Base-by-base conservation (phyloP, 768 basidiomycete species). In the Mycena vulgaris region DNA sequence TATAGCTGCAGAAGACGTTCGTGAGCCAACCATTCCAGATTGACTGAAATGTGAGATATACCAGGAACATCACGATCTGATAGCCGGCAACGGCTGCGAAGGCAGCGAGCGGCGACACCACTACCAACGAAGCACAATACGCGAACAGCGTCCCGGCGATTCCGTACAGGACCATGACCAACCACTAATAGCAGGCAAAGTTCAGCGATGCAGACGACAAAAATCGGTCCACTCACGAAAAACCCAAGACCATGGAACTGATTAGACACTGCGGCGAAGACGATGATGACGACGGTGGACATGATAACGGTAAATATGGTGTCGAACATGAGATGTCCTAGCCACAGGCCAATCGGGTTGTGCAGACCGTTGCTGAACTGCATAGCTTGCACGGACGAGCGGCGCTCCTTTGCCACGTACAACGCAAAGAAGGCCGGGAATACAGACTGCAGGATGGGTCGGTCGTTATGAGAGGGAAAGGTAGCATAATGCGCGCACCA, bases 341-440 rank as follows among this genome's bases (percentile, higher is more conserved):
- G 81, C 92, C 93, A 94, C 49, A 95, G 81, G 3, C 91, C 92
- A 55, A 89, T 78, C 23, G 92, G 90, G 74, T 93, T 84, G 1
- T 89, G 85, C 30, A 94, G 79, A 1, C 93, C 93, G 77, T 95
- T 93, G 39, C 91, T 92, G 39, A 92, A 82, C 75, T 95, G 93
- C 92, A 95, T 95, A 3, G 93, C 91, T 76, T 94, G 92, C 0
- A 95, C 92, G 2, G 89, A 89, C 0, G 90, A 88, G 2, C 89
- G 86, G 13, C 92, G 88, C 75, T 95, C 94, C 69, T 85, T 86
- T 0, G 92, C 89, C 5, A 93, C 92, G 77, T 95, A 95, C 17
- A 95, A 78, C 13, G 92, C 87, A 73, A 89, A 94, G 81, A 95
- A 95, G 4, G 93, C 93, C n/a, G 94, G 92, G 75, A 88, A 95